Evolutionary conservation across 768 basidiomycete genomes (phyloP), one percentile per base, ranked within the genome.

Genomic region (Kwoniella botswanensis): DNA sequence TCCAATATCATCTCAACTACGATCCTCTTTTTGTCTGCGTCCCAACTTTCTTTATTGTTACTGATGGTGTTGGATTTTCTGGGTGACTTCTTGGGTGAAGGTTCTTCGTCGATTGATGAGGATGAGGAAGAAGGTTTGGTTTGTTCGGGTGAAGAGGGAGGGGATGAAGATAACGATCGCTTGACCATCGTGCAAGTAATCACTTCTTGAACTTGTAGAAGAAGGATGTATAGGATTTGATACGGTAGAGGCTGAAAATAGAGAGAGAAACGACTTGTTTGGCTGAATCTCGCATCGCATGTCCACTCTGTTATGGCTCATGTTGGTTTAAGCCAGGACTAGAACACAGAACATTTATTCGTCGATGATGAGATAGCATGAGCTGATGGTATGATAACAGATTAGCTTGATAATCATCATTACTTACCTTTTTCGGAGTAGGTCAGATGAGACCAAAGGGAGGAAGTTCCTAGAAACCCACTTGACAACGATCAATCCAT

Each of bases 1-100:
- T 67, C 66, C 22, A 67, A 21, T 13, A 67, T 12, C 22, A 41
- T n/a, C 42, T 67, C 66, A n/a, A 26, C n/a, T 10, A 67, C 58
- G 58, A 67, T 52, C 44, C 22, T 46, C 59, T 44, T 59, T 22
- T 54, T 67, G 24, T 67, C 58, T 4, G 26, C 21, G 13, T 56
- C 57, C 66, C 66, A 67, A 22, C 41, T 29, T 24, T 43, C 52
- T 44, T 63, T 46, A 18, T 11, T 50, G 46, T 18, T 50, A 18
- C 12, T 50, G 10, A 2, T 29, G 21, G 55, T 29, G 22, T 57
- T 57, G 55, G 26, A 21, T 13, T 57, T 57, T 29, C 21, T 57
- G 21, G 26, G 55, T 18, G 59, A 35, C 7, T 35, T 35, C 35
- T 35, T 35, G 35, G 35, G 35, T 35, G 35, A 35, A 35, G 35